A percentile compares a stretch with the other conserved stretches of the same genome.
Conservation (phyloP, 2,329 filamentous ascomycete genomes). For the Arthrobotrys musiformis region DNA sequence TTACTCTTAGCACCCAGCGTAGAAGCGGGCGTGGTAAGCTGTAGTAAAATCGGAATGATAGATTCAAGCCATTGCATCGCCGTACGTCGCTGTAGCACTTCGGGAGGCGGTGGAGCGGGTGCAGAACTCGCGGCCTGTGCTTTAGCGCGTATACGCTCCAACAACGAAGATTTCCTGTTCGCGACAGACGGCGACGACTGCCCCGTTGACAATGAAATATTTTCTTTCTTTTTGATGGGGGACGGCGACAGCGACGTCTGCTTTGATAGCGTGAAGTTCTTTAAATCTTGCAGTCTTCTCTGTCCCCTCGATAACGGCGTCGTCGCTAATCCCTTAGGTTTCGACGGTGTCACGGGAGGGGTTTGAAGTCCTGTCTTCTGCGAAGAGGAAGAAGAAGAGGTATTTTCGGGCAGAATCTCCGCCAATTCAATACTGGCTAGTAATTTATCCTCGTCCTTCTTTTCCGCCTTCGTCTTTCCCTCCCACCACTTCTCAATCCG, state of each 20-base stretch:
- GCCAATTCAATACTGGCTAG: conserved; percentile 38
- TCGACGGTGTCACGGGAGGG: conserved; percentile 34
- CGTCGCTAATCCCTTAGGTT: conserved; percentile 11
- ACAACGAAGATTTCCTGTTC: conserved; percentile 30
- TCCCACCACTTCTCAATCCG: conserved; percentile 40
- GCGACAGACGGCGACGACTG: conserved; percentile 36
- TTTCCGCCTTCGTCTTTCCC: not conserved
- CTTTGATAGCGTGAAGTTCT: conserved; percentile 43
- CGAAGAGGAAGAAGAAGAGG: not conserved
- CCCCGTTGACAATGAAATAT: conserved; percentile 23
- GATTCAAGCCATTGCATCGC: conserved; percentile 46
- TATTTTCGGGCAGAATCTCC: not conserved
- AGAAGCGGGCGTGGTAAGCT: conserved; percentile 28
- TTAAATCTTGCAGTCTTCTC: conserved; percentile 35
- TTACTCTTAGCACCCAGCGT: conserved; percentile 10
- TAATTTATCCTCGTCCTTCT: conserved; percentile 21
- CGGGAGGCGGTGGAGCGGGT: conserved; percentile 8
- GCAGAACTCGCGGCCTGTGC: conserved; percentile 31
- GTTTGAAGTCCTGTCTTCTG: conserved; percentile 11
- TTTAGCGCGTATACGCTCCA: conserved; percentile 46
- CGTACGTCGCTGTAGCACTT: conserved; percentile 29
- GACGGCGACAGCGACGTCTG: conserved; percentile 33
- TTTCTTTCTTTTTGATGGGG: conserved; percentile 34
- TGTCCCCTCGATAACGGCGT: conserved; percentile 40
- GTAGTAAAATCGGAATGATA: conserved; percentile 49